Evolutionary conservation across 331 rosid species (phyloP), one percentile per base, ranked within the genome.

Genomic region (Malus hybrid): DNA sequence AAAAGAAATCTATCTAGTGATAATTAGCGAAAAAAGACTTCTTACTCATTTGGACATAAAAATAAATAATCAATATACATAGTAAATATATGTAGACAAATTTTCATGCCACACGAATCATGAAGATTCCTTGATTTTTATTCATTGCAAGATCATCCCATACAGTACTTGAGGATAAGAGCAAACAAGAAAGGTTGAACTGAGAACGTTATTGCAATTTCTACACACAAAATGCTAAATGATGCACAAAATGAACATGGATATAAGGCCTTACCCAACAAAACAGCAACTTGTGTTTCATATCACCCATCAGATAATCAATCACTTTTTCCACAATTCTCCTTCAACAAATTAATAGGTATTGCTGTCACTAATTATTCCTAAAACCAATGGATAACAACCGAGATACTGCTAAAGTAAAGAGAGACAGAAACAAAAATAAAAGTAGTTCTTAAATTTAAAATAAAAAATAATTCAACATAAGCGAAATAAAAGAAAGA

Each of bases 241-340:
- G 36, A 22, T 6, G 55, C 76, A 57, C 36, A n/a, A 46, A 33
- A 18, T 27, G 18, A 78, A 70, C 1, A 14, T 22, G 31, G 75
- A 46, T 10, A 76, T 32, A 72, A 74, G 76, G 81, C 57, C 91
- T 83, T 83, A 89, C 97, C 97, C 98, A 93, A 79, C 93, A 89
- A 81, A 91, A 90, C 69, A 91, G 81, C 83, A 93, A 81, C 79
- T 77, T 87, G 73, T 80, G 71, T 74, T 78, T 93, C 89, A 80
- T 72, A 76, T 85, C 88, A 66, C 91, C 96, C 85, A 93, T 80
- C 85, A 93, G 80, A 79, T 75, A 80, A 82, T 79, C 77, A 60
- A 88, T 33, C 67, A 82, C 74, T 60, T 7, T 44, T 14, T 76
- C 67, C 14, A 86, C 68, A 76, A 84, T 87, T 86, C 74, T 82